Evolutionary conservation across 2,329 filamentous ascomycete genomes (phyloP), one percentile per base, ranked within the genome.

Genomic region (Geosmithia flava): DNA sequence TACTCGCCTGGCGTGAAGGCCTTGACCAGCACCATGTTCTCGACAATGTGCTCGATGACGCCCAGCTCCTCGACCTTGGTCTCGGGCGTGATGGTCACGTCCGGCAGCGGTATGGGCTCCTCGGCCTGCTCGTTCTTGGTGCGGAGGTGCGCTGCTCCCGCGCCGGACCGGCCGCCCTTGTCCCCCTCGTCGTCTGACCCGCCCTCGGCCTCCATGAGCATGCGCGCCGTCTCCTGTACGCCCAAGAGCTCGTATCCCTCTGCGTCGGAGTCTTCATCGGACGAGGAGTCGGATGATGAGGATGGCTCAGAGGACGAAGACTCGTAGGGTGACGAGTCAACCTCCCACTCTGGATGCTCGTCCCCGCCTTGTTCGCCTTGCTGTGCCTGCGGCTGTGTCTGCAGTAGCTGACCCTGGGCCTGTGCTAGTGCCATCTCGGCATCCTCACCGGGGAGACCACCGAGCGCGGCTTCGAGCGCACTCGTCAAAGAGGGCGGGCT

Each of bases 131-230:
- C 93, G 62, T 97, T 95, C 60, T 87, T 83, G 1, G 89, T 95
- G 50, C 85, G 80, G 43, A 94, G 66, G 43, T 78, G 75, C 2
- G 66, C 57, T 10, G 60, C 55, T 33, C 58, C 61, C 11, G 44
- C 27, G 37, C 67, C 57, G 8, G 67, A 61, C 46, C 67, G 65
- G 42, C 66, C 68, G 37, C 56, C 60, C 48, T 67, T 68, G 16
- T 78, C 76, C 13, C 76, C 79, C 55, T 89, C 88, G 47, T 90
- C 85, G 48, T 93, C 89, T 1, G 85, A 89, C 33, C 33, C 33
- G 2, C 75, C 81, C 53, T 91, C 89, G 42, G 79, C 85, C 52
- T 83, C 77, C 87, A 97, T 94, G 20, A 97, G 70, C 45, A 95
- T 80, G 33, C 83, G 82, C 1, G 87, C 88, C 49, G 87, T 84